A percentile compares a stretch with the other conserved stretches of the same genome.
These are phyloP conservation scores for Novymonas esmeraldas DNA, from an alignment of 208 protist genomes.

Conservation along the genomic window DNA sequence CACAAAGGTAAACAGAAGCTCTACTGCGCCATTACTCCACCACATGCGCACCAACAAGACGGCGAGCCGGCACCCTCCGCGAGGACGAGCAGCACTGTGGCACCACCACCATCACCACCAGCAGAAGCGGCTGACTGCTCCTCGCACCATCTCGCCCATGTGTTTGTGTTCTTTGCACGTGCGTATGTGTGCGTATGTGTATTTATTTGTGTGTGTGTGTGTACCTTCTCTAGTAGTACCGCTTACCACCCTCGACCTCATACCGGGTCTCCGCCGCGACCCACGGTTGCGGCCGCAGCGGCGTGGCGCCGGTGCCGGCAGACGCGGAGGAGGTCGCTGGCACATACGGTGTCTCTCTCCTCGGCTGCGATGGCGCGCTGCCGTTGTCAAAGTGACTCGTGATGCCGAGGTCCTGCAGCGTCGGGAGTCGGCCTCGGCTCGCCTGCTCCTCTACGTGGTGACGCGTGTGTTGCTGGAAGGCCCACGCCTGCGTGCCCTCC, in stretches of 20 bases:
- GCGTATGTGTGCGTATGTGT: neutral
- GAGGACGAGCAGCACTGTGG: no score
- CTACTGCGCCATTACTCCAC: no score
- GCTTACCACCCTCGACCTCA: slow-evolving; percentile 49
- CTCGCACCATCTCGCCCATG: neutral
- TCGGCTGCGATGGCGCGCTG: neutral
- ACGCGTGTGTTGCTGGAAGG: slow-evolving; percentile 39
- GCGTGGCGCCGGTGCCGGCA: neutral
- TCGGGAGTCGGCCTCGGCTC: slow-evolving; percentile 28
- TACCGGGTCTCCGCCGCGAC: slow-evolving; percentile 36
- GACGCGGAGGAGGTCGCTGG: neutral
- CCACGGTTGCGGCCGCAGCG: slow-evolving; percentile 33
- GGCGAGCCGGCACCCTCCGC: no score
- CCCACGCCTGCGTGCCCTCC: slow-evolving; percentile 28
- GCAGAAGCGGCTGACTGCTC: no score
- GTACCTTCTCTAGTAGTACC: slow-evolving; percentile 25
- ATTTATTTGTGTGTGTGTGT: neutral
- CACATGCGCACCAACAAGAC: no score
- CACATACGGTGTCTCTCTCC: slow-evolving; percentile 34
- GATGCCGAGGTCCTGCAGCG: slow-evolving; percentile 50
- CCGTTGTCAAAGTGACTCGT: slow-evolving; percentile 30
- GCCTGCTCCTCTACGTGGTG: slow-evolving; percentile 23
- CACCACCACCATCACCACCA: no score
- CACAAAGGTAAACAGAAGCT: no score
- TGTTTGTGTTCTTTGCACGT: neutral